Evolutionary conservation across 2,329 filamentous ascomycete species (phyloP), one percentile per base, ranked within the genome.

Genomic region (Rhytidhysteron rufulum): DNA sequence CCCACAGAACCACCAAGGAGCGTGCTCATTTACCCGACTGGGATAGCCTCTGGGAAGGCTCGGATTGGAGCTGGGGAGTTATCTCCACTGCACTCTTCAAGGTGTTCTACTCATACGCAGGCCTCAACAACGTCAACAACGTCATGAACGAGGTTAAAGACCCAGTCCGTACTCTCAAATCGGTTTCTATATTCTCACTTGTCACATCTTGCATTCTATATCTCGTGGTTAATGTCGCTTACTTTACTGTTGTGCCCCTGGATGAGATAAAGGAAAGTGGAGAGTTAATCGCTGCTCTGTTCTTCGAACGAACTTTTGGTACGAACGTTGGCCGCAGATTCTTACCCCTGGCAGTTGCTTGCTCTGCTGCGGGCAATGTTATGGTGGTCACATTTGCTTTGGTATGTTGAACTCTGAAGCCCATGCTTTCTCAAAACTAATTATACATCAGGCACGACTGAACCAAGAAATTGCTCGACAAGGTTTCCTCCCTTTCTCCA

Each of bases 391-490:
- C 80, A 0, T 88, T 86, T 57, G 74, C 81, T 1, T 61, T 83
- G 60, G 83, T 84, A 68, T 52, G 73, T 61, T 19, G 22, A 8
- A n/a, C 8, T 4, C n/a, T 44, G 21, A 5, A 24, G 35, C 15
- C 9, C 34, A 7, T 16, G 3, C 5, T 8, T 17, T 29, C 11
- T 17, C 16, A n/a, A 4, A 24, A 16, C 29, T 49, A 20, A 43
- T 18, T 29, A n/a, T 13, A 32, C 42, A 20, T 1, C 42, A 85
- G 80, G 77, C 82, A 4, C 77, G 83, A 2, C 63, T 86, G 2
- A 86, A 86, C 50, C 83, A 87, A 55, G 83, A 88, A 56, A 80
- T 88, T 39, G 84, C 83, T 2, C 72, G 82, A 15, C 81, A 86
- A 52, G 84, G 85, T 0, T 80, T 88, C 41, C 69, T 88, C 0